These are phyloP conservation scores for Boletus sp. DNA, from an alignment of 768 basidiomycete genomes.

Conservation along the genomic window DNA sequence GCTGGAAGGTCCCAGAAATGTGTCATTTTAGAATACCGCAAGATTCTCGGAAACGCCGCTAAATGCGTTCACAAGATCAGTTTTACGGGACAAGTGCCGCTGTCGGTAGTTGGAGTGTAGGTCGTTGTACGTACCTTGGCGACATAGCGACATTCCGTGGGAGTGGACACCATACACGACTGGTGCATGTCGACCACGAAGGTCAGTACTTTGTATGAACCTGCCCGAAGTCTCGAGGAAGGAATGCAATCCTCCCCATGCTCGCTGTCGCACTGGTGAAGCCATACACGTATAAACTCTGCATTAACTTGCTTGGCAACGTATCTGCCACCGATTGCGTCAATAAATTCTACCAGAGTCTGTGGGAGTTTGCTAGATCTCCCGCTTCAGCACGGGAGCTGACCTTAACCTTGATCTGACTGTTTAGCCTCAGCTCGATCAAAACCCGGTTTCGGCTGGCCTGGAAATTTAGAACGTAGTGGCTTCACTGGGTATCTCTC, in stretches of 20 bases:
- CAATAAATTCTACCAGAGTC: not conserved
- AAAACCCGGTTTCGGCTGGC: not conserved
- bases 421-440: not conserved
- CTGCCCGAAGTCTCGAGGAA: not conserved
- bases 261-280: slow-evolving; percentile 11
- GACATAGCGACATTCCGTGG: slow-evolving; percentile 20
- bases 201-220: not conserved
- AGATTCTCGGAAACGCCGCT: too few relatives aligned
- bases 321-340: slow-evolving; percentile 9
- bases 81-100: too few relatives aligned
- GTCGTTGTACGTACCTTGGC: slow-evolving; percentile 20
- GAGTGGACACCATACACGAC: slow-evolving; percentile 18
- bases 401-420: slow-evolving; percentile 1
- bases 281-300: slow-evolving; percentile 13
- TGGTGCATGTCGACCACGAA: slow-evolving; percentile 15
- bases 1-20: too few relatives aligned
- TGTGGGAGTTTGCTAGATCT: not conserved
- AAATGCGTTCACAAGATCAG: too few relatives aligned
- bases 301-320: not conserved
- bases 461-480: slow-evolving; percentile 9
- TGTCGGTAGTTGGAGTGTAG: too few relatives aligned
- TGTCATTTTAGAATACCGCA: too few relatives aligned
- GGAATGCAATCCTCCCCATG: slow-evolving; percentile 10
- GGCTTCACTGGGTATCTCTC: not conserved
- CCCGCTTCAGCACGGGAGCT: not conserved